Base-by-base conservation (phyloP, 2,329 filamentous ascomycete genomes). In the Penicillium rolfsii region DNA sequence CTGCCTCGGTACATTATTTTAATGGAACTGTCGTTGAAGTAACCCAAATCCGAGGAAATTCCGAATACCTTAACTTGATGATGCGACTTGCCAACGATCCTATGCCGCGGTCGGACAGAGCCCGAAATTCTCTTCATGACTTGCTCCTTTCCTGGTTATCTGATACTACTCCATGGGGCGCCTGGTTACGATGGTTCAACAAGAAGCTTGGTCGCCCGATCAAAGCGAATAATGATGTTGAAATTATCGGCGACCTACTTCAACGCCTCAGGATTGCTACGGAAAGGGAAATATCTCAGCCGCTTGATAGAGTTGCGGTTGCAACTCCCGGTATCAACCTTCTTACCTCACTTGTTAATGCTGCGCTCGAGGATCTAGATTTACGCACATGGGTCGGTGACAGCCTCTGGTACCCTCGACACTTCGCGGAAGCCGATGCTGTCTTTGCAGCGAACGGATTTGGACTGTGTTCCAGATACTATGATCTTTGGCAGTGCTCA, bases 1-100 rank as follows among this genome's bases (percentile, higher is more conserved):
- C 58, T 16, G 56, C 61, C 35, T 49, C 46, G 2, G 59, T 57
- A 56, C 58, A 64, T 38, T 61, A 59, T 28, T 43, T 52, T 12
- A 64, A 61, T 36, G 58, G 61, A 30, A 64, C 56, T 46, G 56
- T 64, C 52, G 41, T 61, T 11, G 61, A 64, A 49, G 46, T 61
- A 16, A 53, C 59, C 43, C 49, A 61, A 12, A 46, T 64, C 24
- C 58, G 45, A 41, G 61, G 46, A 41, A 41, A 57, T 46, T 5
- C 57, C n/a, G 53, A 61, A 48, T 64, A 64, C 43, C 59, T 61
- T 9, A 41, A 59, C n/a, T 56, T 61, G 35, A 59, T 64, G 61
- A 58, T 12, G 30, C 61, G 52, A 35, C 59, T 64, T 52, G 28
- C 56, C 41, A 41, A 38, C 50, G 33, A 24, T 5, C 9, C 48